Evolutionary conservation across 192 early-diverging fungal genomes (phyloP).

Genomic region (Phycomyces blakesleeanus): DNA sequence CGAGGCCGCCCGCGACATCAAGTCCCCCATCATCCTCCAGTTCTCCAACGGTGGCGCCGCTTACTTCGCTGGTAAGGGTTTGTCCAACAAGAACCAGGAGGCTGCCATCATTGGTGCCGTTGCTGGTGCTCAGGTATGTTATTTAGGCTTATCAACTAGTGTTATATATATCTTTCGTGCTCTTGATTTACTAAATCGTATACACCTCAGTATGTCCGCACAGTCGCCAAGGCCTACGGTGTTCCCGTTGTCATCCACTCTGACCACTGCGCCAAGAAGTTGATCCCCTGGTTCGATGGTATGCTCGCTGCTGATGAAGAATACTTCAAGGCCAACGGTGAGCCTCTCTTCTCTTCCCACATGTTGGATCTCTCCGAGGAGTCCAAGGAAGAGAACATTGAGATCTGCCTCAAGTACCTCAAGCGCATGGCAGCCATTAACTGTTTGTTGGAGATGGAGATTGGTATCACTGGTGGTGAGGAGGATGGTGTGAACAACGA

Average conservation of each 20-base stretch:
- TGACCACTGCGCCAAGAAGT: constrained; percentile 97
- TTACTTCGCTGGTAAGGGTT: constrained; percentile 91
- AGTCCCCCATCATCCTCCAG: constrained; percentile 93
- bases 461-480: constrained; percentile 97
- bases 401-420: constrained; percentile 85
- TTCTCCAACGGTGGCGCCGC: constrained; percentile 92
- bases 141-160: constrained; percentile 1
- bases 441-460: constrained; percentile 95
- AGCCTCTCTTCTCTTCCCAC: constrained; percentile 96
- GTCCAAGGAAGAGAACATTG: constrained; percentile 91
- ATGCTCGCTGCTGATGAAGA: constrained; percentile 93
- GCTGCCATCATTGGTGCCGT: constrained; percentile 88
- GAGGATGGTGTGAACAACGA: constrained; percentile 98
- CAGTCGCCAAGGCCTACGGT: constrained; percentile 33
- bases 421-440: constrained; percentile 87
- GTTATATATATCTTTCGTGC: constrained; percentile 1
- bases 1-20: constrained; percentile 91
- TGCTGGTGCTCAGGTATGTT: constrained; percentile 85
- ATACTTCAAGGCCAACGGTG: constrained; percentile 89
- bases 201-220: constrained; percentile 36
- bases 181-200: no score
- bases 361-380: constrained; percentile 98
- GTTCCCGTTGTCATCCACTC: constrained; percentile 77
- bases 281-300: constrained; percentile 96
- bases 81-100: constrained; percentile 83